These are phyloP conservation scores for Clonostachys chloroleuca DNA, from an alignment of 2,329 filamentous ascomycete species.

Conservation along the genomic window DNA sequence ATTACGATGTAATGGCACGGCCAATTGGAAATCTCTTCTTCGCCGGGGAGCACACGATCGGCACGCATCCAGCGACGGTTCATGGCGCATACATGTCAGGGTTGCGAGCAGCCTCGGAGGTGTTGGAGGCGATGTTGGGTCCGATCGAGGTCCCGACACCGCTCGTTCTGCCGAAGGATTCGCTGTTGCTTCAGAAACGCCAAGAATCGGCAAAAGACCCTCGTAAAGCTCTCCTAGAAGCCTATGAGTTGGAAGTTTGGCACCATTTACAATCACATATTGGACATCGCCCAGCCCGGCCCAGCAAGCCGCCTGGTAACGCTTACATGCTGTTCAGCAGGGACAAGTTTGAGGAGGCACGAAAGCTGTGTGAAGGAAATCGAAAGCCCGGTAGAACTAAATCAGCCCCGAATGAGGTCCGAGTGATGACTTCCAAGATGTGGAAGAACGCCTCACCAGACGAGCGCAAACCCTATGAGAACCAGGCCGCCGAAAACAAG, in stretches of 20 bases:
- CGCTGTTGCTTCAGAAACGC: slow-evolving; percentile 46
- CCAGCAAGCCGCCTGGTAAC: slow-evolving; percentile 71
- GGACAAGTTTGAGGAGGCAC: slow-evolving; percentile 61
- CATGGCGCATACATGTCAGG: slow-evolving; percentile 96
- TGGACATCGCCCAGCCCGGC: slow-evolving; percentile 71
- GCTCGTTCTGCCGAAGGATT: slow-evolving; percentile 64
- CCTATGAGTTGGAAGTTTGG: slow-evolving; percentile 51
- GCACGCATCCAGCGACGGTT: slow-evolving; percentile 92
- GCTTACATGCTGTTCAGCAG: slow-evolving; percentile 90
- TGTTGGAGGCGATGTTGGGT: slow-evolving; percentile 76
- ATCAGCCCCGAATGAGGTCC: slow-evolving; percentile 73
- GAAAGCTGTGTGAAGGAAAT: slow-evolving; percentile 58
- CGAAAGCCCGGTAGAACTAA: slow-evolving; percentile 55
- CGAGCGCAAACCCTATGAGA: slow-evolving; percentile 72
- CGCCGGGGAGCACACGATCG: slow-evolving; percentile 93
- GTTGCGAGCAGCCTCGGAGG: slow-evolving; percentile 80
- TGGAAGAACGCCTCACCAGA: slow-evolving; percentile 76
- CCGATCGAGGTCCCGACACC: slow-evolving; percentile 74
- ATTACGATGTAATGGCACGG: slow-evolving; percentile 89
- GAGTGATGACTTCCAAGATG: slow-evolving; percentile 80
- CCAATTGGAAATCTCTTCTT: slow-evolving; percentile 87
- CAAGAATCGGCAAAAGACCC: slow-evolving; percentile 45
- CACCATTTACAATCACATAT: slow-evolving; percentile 51
- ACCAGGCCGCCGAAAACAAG: slow-evolving; percentile 69
- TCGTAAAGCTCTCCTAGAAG: slow-evolving; percentile 47